Conservation (phyloP, 768 basidiomycete species). For the Mycena latifolia region DNA sequence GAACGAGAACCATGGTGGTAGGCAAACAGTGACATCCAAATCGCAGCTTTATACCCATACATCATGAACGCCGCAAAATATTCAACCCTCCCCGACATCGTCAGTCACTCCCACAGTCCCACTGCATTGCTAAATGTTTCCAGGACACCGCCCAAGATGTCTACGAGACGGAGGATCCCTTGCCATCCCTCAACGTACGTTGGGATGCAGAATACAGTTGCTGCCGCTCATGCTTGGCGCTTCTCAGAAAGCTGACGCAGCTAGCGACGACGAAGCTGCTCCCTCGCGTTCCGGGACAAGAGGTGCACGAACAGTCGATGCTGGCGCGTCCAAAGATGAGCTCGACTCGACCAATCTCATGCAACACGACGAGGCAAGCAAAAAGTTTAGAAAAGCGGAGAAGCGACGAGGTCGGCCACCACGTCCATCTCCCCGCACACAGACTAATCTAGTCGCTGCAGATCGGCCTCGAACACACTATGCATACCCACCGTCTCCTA, state of each 20-base stretch:
- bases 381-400: conserved; percentile 80
- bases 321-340: conserved; percentile 64
- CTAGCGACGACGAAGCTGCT: conserved; percentile 71
- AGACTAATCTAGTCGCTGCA: conserved; percentile 37
- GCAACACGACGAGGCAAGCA: conserved; percentile 74
- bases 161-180: conserved; percentile 90
- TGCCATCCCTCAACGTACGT: conserved; percentile 68
- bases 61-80: conserved; percentile 82
- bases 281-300: conserved; percentile 53
- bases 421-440: not conserved
- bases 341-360: conserved; percentile 77
- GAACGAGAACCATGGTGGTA: conserved; percentile 85
- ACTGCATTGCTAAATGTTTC: not conserved
- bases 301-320: conserved; percentile 52
- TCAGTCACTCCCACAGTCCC: conserved; percentile 52
- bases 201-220: not conserved
- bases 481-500: conserved; percentile 76
- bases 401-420: conserved; percentile 61
- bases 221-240: conserved; percentile 30
- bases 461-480: conserved; percentile 71
- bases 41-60: conserved; percentile 7
- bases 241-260: conserved; percentile 69
- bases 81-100: conserved; percentile 92
- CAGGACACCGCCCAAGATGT: conserved; percentile 94
- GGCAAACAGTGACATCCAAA: conserved; percentile 10